phyloP scores from a whole-genome alignment of 805 yeast species.

The Starmerella stellata region DNA sequence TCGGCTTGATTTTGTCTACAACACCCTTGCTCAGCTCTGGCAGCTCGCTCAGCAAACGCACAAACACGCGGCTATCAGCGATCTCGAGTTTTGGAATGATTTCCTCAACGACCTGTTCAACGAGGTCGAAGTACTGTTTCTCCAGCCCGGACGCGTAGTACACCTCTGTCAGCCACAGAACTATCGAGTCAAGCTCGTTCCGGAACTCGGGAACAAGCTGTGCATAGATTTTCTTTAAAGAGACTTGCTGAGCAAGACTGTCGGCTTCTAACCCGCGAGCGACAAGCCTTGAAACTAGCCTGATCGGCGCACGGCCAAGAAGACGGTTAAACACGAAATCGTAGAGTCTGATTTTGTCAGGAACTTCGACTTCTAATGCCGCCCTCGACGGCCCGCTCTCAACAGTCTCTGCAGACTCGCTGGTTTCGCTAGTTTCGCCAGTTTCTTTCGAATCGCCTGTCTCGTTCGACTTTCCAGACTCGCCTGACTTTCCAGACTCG shows the following conservation, averaged over 20 bases:
- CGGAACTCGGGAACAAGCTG: slow-evolving; percentile 61
- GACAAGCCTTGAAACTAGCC: slow-evolving; percentile 12
- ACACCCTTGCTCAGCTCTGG: slow-evolving; percentile 53
- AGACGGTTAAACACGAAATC: slow-evolving; percentile 8
- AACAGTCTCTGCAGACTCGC: background rate
- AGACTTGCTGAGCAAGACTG: slow-evolving; percentile 27
- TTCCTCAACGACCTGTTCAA: slow-evolving; percentile 52
- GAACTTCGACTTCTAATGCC: slow-evolving; percentile 11
- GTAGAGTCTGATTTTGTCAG: slow-evolving; percentile 5
- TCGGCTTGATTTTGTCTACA: slow-evolving; percentile 45
- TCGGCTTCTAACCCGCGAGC: slow-evolving; percentile 45
- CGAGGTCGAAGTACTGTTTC: slow-evolving; percentile 74
- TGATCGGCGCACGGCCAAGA: slow-evolving; percentile 9
- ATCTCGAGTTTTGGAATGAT: slow-evolving; percentile 72
- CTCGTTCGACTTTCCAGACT: background rate
- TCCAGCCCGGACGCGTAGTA: slow-evolving; percentile 72
- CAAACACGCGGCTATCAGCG: slow-evolving; percentile 59
- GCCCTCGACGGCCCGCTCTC: slow-evolving; percentile 11
- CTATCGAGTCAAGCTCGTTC: slow-evolving; percentile 49
- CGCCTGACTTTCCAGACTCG: background rate
- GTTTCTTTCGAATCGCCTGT: background rate
- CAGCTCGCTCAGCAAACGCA: slow-evolving; percentile 69
- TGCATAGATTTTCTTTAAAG: slow-evolving; percentile 53
- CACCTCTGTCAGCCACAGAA: slow-evolving; percentile 92
- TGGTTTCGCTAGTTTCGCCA: background rate